These are phyloP conservation scores for Candida ulmi DNA, from an alignment of 805 yeast genomes.

Conservation along the genomic window DNA sequence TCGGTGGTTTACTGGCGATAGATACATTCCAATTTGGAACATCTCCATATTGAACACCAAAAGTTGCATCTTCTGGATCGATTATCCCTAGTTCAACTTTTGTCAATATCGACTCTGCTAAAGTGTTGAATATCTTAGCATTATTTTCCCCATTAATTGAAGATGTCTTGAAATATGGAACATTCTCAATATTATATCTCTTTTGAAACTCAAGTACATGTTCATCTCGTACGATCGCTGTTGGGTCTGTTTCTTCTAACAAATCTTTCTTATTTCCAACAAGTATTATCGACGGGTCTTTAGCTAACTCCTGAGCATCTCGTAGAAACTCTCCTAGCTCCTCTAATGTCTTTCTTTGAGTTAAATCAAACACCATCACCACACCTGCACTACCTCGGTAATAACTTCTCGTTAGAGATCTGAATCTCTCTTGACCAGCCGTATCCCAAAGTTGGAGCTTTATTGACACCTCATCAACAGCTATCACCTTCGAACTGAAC, in stretches of 20 bases:
- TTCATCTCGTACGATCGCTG: conserved; percentile 23
- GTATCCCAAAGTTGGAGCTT: conserved; percentile 32
- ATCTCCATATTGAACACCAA: conserved; percentile 50
- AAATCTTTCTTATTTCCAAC: conserved; percentile 32
- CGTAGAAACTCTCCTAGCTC: conserved; percentile 25
- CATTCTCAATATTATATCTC: conserved; percentile 16
- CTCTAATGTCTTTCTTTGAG: conserved; percentile 19
- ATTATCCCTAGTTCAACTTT: conserved; percentile 42
- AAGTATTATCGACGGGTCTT: conserved; percentile 23
- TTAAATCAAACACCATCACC: conserved; percentile 29
- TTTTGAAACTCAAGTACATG: conserved; percentile 28
- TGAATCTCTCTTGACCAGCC: conserved; percentile 33
- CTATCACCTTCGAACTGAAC: conserved; percentile 28
- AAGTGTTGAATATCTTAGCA: conserved; percentile 31
- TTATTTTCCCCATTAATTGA: conserved; percentile 38
- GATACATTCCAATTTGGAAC: conserved; percentile 27
- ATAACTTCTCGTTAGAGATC: conserved; percentile 32
- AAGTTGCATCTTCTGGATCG: conserved; percentile 40
- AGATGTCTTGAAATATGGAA: conserved; percentile 34
- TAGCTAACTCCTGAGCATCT: conserved; percentile 26
- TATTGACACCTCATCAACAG: conserved; percentile 12
- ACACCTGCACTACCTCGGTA: conserved; percentile 35
- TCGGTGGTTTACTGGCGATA: conserved; percentile 2
- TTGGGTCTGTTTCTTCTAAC: conserved; percentile 20
- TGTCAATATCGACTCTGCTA: conserved; percentile 36